Evolutionary conservation across 129 eudicot genomes (phyloP).

Genomic region (Helichrysum umbraculigerum): DNA sequence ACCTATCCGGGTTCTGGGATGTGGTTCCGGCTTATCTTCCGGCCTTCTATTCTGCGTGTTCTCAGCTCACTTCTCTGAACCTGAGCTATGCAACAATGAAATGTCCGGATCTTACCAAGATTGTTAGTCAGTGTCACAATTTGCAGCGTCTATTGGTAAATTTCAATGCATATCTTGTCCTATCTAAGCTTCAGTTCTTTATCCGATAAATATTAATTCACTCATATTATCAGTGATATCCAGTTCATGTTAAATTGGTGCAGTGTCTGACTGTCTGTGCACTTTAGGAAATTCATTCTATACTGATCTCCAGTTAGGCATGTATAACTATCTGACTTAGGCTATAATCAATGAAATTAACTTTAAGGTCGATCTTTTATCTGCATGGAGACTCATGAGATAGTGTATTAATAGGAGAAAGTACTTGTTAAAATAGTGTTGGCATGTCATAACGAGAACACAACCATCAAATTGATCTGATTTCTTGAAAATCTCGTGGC

Average conservation of each 20-base stretch:
- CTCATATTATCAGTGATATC: not conserved
- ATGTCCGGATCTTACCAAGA: constrained; percentile 70
- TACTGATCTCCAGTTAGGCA: not conserved
- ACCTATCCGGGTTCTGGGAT: constrained; percentile 90
- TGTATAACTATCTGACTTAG: constrained; percentile 11
- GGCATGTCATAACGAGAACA: not conserved
- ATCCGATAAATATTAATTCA: not conserved
- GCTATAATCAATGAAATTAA: constrained; percentile 8
- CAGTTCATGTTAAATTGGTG: constrained; percentile 1
- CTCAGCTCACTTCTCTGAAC: constrained; percentile 72
- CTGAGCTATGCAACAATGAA: constrained; percentile 69
- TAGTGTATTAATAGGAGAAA: not conserved
- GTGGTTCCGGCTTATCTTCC: constrained; percentile 82
- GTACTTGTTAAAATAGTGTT: not conserved
- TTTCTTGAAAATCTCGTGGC: not conserved
- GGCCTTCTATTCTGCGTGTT: constrained; percentile 69
- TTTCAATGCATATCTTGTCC: not conserved
- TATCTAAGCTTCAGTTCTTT: not conserved
- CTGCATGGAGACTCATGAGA: not conserved
- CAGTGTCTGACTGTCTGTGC: not conserved
- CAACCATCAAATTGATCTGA: not conserved
- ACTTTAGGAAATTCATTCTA: constrained; percentile 10
- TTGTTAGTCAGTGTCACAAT: constrained; percentile 69
- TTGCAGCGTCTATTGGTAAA: constrained; percentile 95
- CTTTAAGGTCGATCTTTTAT: not conserved